These are phyloP conservation scores for Synchytrium microbalum DNA, from an alignment of 371 early-diverging fungal genomes.

Conservation along the genomic window DNA sequence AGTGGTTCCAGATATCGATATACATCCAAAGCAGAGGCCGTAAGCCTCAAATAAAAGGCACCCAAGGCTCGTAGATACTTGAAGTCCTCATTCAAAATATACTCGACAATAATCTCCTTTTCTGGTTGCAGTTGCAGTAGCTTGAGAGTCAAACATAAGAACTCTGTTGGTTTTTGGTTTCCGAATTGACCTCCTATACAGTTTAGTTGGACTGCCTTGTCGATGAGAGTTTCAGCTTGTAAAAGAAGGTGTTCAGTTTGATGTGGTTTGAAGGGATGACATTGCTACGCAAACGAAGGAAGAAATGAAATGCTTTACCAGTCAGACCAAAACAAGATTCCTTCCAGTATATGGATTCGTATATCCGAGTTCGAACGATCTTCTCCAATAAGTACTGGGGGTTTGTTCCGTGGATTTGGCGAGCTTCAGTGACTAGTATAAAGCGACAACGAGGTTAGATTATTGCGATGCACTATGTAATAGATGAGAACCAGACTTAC, in stretches of 20 bases:
- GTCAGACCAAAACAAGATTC: slow-evolving; percentile 90
- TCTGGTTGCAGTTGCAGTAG: slow-evolving; percentile 86
- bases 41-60: slow-evolving; percentile 80
- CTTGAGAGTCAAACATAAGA: slow-evolving; percentile 81
- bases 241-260: too few species aligned
- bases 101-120: slow-evolving; percentile 71
- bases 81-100: slow-evolving; percentile 65
- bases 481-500: too few species aligned
- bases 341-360: slow-evolving; percentile 91
- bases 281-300: slow-evolving; percentile 4
- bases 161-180: slow-evolving; percentile 78
- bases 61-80: slow-evolving; percentile 88
- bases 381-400: slow-evolving; percentile 92
- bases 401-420: slow-evolving; percentile 72
- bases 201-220: slow-evolving; percentile 71
- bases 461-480: too few species aligned
- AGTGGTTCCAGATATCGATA: slow-evolving; percentile 82
- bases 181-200: slow-evolving; percentile 83
- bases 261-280: too few species aligned
- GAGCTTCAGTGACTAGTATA: slow-evolving; percentile 41
- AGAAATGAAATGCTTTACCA: slow-evolving; percentile 38
- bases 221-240: slow-evolving; percentile 77
- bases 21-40: slow-evolving; percentile 65
- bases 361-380: slow-evolving; percentile 82
- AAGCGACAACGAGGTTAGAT: too few species aligned